Evolutionary conservation across 2,329 filamentous ascomycete species (phyloP).

Genomic region (Fusarium stilboides): DNA sequence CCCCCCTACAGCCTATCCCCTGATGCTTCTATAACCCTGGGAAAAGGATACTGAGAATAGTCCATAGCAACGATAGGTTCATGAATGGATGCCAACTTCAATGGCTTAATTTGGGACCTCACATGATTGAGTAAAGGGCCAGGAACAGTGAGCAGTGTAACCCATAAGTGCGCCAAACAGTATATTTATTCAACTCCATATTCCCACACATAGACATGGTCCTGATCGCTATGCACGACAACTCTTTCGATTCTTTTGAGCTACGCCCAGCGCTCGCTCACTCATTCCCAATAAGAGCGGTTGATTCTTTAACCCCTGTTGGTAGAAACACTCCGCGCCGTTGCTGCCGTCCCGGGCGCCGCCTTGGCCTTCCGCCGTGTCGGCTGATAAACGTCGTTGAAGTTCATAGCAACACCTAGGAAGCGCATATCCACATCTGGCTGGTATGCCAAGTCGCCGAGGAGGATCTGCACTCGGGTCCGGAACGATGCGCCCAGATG

Average conservation of each 20-base stretch:
- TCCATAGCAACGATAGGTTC: too few relatives aligned
- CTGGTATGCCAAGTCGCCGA: conserved; percentile 94
- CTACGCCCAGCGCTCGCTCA: conserved; percentile 19
- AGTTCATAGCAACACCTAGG: conserved; percentile 97
- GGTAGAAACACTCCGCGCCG: conserved; percentile 41
- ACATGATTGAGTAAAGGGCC: neutral
- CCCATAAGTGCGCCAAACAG: neutral
- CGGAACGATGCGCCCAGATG: conserved; percentile 83
- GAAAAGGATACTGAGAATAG: too few relatives aligned
- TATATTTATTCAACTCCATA: conserved; percentile 13
- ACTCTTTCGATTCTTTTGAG: neutral
- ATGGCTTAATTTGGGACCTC: neutral
- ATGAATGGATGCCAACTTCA: neutral
- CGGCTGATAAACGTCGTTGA: conserved; percentile 95
- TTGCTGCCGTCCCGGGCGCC: conserved; percentile 40
- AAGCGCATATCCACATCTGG: conserved; percentile 96
- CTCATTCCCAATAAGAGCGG: neutral
- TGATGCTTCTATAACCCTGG: too few relatives aligned
- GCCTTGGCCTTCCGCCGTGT: conserved; percentile 73
- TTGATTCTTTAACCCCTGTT: conserved; percentile 48
- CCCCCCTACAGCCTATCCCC: too few relatives aligned
- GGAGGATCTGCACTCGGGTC: conserved; percentile 81
- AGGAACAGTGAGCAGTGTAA: neutral
- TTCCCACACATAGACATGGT: conserved; percentile 13
- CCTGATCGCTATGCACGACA: conserved; percentile 16